A percentile compares a stretch with the other conserved stretches of the same genome.
Evolutionary conservation across 2,329 filamentous ascomycete species (phyloP).

Genomic region (Diaporthe batatas): DNA sequence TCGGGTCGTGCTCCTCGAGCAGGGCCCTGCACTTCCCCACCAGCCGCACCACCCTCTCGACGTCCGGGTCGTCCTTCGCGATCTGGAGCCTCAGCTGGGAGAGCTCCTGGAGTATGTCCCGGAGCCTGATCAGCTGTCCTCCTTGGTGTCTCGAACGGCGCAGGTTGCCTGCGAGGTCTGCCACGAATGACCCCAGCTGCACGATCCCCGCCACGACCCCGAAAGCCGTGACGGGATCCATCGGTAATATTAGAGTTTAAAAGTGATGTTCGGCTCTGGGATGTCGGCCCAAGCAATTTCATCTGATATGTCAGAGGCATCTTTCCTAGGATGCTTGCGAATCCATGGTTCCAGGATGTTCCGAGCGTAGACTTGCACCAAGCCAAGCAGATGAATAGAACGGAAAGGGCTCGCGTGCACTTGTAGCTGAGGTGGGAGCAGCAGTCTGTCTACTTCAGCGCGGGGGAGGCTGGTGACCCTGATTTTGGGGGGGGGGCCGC

Average conservation of each 20-base stretch:
- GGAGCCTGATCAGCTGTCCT: slow-evolving; percentile 30
- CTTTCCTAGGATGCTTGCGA: slow-evolving; percentile 9
- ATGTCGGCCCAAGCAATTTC: slow-evolving; percentile 17
- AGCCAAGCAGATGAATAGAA: slow-evolving; percentile 5
- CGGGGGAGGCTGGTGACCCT: slow-evolving; percentile 6
- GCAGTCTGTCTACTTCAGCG: not conserved
- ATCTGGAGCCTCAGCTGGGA: slow-evolving; percentile 28
- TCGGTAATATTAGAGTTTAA: not conserved
- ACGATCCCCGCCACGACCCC: slow-evolving; percentile 22
- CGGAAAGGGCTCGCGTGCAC: not conserved
- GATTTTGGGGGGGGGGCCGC: slow-evolving; percentile 5
- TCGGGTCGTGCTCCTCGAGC: slow-evolving; percentile 33
- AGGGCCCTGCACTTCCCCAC: slow-evolving; percentile 31
- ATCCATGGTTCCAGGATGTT: slow-evolving; percentile 17
- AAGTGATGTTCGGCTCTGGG: not conserved
- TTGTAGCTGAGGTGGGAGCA: not conserved
- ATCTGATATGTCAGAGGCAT: slow-evolving; percentile 18
- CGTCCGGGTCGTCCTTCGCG: slow-evolving; percentile 9
- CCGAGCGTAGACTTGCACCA: not conserved
- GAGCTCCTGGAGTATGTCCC: slow-evolving; percentile 24
- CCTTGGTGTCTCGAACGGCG: slow-evolving; percentile 15
- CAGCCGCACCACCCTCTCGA: slow-evolving; percentile 22
- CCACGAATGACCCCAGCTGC: slow-evolving; percentile 17
- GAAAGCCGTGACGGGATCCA: slow-evolving; percentile 20
- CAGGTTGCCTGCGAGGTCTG: slow-evolving; percentile 10